Conservation (phyloP, 106 monocot genomes). For the Dendrobium catenatum region DNA sequence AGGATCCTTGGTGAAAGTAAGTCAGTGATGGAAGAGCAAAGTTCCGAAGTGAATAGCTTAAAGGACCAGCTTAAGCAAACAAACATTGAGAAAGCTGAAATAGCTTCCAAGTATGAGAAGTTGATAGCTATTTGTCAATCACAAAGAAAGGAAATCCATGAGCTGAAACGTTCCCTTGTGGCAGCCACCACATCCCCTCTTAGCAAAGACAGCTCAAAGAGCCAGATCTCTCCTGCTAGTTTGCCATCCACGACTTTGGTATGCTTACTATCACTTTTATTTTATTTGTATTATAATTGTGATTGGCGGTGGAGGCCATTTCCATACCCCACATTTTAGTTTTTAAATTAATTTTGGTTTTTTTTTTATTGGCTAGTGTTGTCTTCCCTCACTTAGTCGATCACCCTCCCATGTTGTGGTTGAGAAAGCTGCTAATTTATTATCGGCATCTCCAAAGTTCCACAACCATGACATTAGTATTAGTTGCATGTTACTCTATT, state of each 20-base stretch:
- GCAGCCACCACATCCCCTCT: constrained; percentile 14
- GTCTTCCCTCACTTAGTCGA: too few relatives aligned
- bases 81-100: constrained; percentile 59
- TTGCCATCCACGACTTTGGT: constrained; percentile 23
- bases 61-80: constrained; percentile 68
- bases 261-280: neutral
- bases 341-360: too few relatives aligned
- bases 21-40: constrained; percentile 28
- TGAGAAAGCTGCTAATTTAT: too few relatives aligned
- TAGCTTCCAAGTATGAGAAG: constrained; percentile 69
- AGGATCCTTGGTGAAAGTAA: neutral
- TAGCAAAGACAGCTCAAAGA: constrained; percentile 29
- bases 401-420: too few relatives aligned
- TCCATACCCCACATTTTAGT: neutral
- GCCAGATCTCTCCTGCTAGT: constrained; percentile 21
- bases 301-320: neutral
- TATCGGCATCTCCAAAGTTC: too few relatives aligned
- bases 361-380: too few relatives aligned
- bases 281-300: neutral
- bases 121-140: constrained; percentile 60
- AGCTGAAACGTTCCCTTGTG: constrained; percentile 46
- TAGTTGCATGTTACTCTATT: too few relatives aligned
- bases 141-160: constrained; percentile 70
- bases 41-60: constrained; percentile 39
- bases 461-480: too few relatives aligned